Evolutionary conservation across 495 filamentous ascomycete genomes (phyloP), one percentile per base, ranked within the genome.

Genomic region (Penicillium coffeae): DNA sequence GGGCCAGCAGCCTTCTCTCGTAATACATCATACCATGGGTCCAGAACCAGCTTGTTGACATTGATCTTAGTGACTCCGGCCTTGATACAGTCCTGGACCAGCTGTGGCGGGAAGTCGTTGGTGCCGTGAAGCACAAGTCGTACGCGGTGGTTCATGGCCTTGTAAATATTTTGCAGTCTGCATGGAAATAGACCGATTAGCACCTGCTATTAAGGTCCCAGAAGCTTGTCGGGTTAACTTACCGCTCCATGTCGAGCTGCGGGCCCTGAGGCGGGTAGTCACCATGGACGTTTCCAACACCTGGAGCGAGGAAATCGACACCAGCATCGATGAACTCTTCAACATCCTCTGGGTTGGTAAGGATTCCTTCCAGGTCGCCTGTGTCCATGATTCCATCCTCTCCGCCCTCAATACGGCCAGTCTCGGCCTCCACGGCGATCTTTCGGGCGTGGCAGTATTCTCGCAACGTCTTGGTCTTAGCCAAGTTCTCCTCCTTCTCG

Each of bases 251-350:
- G 52, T 87, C 83, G 20, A 86, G 61, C 55, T 78, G 75, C 3
- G 84, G 81, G 0, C 84, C 85, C 15, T 79, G 62, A 0, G 78
- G 74, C 0, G 83, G 84, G 59, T 88, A 90, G 46, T 82, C 78
- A 6, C 87, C 86, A 59, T 89, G 86, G n/a, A 90, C 77, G 60
- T 89, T 89, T 10, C 86, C 86, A 55, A 90, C 87, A 8, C 83
- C 81, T 0, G 87, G 87, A 0, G 86, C 86, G 3, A 89, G 65
- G 70, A 84, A 85, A 58, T 88, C 83, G 40, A 88, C 84, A 0
- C 87, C 86, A 5, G 82, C 83, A 1, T 68, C 68, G 0, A 87
- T 78, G 56, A 88, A 89, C 54, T 84, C 74, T 56, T 79, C 67
- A 10, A 83, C 85, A 56, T 88, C 77, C 51, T 85, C 82, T 3